phyloP scores from a whole-genome alignment of 257 asterid genomes.

The Nicotiana obtusifolia region DNA sequence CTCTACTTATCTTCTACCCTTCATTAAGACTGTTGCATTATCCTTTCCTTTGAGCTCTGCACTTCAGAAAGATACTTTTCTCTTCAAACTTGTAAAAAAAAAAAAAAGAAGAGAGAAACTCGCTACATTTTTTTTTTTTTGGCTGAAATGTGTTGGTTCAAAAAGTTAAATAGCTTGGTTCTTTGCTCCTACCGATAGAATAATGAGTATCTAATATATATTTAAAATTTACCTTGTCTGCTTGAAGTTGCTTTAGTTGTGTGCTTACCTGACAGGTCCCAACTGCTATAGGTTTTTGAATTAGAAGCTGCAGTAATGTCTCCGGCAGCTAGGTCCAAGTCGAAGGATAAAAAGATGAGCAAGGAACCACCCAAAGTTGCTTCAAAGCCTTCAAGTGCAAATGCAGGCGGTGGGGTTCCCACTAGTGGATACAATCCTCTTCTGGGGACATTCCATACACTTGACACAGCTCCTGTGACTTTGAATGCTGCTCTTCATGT shows the following conservation, averaged over 20 bases:
- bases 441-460: conserved; percentile 60
- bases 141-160: background rate
- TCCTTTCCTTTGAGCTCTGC: background rate
- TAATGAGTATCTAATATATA: background rate
- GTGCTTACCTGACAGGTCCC: conserved; percentile 18
- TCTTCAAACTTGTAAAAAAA: background rate
- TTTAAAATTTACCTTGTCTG: background rate
- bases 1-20: background rate
- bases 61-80: background rate
- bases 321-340: conserved; percentile 64
- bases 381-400: conserved; percentile 52
- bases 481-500: conserved; percentile 42
- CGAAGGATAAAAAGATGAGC: conserved; percentile 67
- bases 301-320: conserved; percentile 49
- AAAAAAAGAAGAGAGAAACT: background rate
- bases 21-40: no score
- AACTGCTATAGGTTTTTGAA: conserved; percentile 30
- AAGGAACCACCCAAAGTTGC: conserved; percentile 65
- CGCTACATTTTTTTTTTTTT: background rate
- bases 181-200: background rate
- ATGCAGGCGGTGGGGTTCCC: conserved; percentile 41
- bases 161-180: background rate
- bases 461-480: conserved; percentile 56
- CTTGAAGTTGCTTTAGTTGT: conserved; percentile 15
- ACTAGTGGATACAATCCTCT: conserved; percentile 85